These are phyloP conservation scores for Aspergillus novoparasiticus DNA, from an alignment of 2,329 filamentous ascomycete species.

Conservation along the genomic window DNA sequence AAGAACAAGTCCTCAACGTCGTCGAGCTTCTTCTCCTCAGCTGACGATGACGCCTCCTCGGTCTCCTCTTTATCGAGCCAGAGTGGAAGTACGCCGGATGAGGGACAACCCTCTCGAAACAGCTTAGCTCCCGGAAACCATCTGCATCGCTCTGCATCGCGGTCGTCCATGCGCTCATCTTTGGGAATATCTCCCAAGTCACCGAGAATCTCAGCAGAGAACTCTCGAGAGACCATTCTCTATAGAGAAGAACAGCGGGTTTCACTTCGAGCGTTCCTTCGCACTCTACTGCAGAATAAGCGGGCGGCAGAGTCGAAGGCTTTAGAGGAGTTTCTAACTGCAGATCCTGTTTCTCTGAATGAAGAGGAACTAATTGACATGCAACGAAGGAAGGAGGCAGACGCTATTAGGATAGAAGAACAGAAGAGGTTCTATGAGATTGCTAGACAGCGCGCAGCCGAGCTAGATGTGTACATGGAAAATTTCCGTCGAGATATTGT, in stretches of 20 bases:
- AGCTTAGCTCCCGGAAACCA: constrained; percentile 30
- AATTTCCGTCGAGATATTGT: constrained; percentile 69
- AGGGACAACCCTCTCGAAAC: constrained; percentile 35
- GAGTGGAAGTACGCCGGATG: constrained; percentile 50
- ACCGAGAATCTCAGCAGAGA: constrained; percentile 46
- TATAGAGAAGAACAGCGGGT: constrained; percentile 89
- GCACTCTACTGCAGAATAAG: constrained; percentile 80
- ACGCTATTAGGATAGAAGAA: constrained; percentile 86
- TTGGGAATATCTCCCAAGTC: constrained; percentile 29
- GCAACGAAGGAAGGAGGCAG: constrained; percentile 74
- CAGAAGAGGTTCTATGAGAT: constrained; percentile 96
- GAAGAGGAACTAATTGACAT: constrained; percentile 87
- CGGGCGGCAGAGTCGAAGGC: constrained; percentile 81
- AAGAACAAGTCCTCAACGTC: constrained; percentile 86
- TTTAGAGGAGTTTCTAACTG: constrained; percentile 80
- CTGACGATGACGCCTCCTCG: constrained; percentile 74
- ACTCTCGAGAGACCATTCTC: constrained; percentile 56
- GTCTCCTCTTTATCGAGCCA: constrained; percentile 78
- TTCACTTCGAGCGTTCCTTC: constrained; percentile 86
- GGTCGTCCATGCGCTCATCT: constrained; percentile 29
- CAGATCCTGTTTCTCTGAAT: constrained; percentile 70
- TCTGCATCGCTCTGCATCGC: constrained; percentile 31
- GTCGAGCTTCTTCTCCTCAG: constrained; percentile 59
- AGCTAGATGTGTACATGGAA: constrained; percentile 98
- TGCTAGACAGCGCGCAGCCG: constrained; percentile 82